Evolutionary conservation across 2,329 filamentous ascomycete genomes (phyloP).

Genomic region (Fusarium buharicum): DNA sequence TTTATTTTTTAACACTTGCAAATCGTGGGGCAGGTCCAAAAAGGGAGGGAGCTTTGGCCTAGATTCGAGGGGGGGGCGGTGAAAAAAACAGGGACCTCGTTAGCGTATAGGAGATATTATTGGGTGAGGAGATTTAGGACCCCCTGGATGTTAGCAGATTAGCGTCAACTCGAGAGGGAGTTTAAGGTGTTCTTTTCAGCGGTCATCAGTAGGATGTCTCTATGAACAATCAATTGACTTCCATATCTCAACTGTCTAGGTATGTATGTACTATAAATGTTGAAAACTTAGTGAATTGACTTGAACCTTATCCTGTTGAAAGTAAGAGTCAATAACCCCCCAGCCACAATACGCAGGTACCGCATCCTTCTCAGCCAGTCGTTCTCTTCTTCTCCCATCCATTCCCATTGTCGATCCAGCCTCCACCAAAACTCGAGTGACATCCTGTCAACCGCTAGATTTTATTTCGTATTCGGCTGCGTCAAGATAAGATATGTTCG

Average conservation of each 20-base stretch:
- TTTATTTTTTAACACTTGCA: conserved; percentile 35
- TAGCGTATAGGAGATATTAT: conserved; percentile 2
- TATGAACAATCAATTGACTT: neutral
- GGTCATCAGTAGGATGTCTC: conserved; percentile 20
- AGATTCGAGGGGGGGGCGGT: conserved; percentile 35
- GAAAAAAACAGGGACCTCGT: conserved; percentile 24
- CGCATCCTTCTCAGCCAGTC: neutral
- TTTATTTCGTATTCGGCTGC: conserved; percentile 26
- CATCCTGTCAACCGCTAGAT: conserved; percentile 13
- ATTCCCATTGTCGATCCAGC: conserved; percentile 28
- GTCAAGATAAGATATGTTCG: conserved; percentile 8
- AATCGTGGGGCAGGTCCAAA: conserved; percentile 35
- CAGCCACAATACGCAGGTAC: conserved; percentile 38
- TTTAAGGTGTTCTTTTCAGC: conserved; percentile 29
- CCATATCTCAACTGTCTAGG: too few relatives aligned
- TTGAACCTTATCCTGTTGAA: neutral
- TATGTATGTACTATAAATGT: too few relatives aligned
- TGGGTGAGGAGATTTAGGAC: conserved; percentile 9
- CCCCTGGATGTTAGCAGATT: conserved; percentile 21
- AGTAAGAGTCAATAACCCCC: neutral
- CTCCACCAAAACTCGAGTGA: conserved; percentile 27
- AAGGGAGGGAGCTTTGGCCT: conserved; percentile 33
- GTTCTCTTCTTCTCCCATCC: too few relatives aligned
- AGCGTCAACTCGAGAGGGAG: conserved; percentile 26
- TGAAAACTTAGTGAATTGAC: too few relatives aligned